Evolutionary conservation across 73 alveolate genomes (phyloP), one percentile per base, ranked within the genome.

Genomic region (Uronychia binucleata): DNA sequence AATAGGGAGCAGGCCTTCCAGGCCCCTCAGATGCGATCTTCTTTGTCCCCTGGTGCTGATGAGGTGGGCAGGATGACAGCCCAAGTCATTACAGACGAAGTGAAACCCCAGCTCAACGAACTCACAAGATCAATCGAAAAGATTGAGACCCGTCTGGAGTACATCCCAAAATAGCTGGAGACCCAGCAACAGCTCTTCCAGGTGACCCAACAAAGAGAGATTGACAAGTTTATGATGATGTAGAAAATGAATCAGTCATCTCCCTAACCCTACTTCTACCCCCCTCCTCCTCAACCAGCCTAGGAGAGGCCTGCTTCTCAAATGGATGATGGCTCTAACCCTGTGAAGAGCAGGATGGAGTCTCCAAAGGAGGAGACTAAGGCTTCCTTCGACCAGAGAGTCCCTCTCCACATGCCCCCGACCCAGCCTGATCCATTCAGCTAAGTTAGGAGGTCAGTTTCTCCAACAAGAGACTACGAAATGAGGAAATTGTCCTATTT

Each of bases 391-490:
- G 78, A 28, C 5, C 1, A 25, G 31, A 67, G 78, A 26, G 5
- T 13, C 31, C 78, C 78, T 5, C 8, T 67, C 33, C 78, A 25
- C 26, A 13, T 13, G 26, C 31, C 78, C 78, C 78, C 78, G 13
- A 13, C 78, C 8, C 78, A 5, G 19, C n/a, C 5, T 46, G 67
- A 11, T 46, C n/a, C 67, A 46, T 46, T n/a, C n/a, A n/a, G n/a
- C n/a, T n/a, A 83, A 32, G 26, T 33, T 34, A 83, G 83, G 74
- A 77, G 90, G 74, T 46, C 67, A 46, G 67, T 46, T 46, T 26
- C 34, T 14, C n/a, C 86, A 0, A 31, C 81, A 0, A 77, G 92
- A 59, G 91, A 83, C 46, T 59, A 77, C 1, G 95, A 82, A 28
- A 84, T 57, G 78, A 75, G 89, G 34, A 79, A 78, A 31, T 58